These are phyloP conservation scores for Chlorella variabilis DNA, from an alignment of 163 green algal genomes.

Conservation along the genomic window DNA sequence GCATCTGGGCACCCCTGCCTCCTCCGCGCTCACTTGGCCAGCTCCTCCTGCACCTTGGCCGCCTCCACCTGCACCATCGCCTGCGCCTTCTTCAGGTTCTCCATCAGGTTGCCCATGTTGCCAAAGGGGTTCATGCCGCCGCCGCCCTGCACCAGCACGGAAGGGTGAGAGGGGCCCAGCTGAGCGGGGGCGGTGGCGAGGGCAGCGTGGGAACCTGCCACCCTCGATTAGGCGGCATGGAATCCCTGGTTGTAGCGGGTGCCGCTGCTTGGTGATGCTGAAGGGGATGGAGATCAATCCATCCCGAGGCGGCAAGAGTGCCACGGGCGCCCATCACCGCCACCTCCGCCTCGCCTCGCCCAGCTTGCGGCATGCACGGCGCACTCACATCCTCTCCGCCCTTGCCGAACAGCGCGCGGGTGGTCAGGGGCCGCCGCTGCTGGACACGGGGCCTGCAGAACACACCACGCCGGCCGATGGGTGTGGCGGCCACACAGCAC, in stretches of 20 bases:
- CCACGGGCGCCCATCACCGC: too few relatives aligned
- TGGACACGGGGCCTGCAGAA: constrained; percentile 26
- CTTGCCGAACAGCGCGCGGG: constrained; percentile 44
- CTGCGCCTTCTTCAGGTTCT: constrained; percentile 76
- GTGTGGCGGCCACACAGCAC: not conserved
- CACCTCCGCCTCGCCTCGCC: not conserved
- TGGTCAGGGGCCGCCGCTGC: constrained; percentile 8
- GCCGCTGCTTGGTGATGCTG: too few relatives aligned
- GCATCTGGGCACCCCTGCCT: not conserved
- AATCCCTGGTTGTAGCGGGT: too few relatives aligned
- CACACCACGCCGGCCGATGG: not conserved
- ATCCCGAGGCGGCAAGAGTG: too few relatives aligned
- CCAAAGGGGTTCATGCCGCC: constrained; percentile 59
- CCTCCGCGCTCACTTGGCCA: constrained; percentile 49
- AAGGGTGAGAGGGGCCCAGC: not conserved
- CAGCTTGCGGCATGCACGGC: too few relatives aligned
- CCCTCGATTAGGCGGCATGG: not conserved
- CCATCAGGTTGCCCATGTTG: constrained; percentile 75
- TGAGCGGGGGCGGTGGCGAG: not conserved
- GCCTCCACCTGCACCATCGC: constrained; percentile 63
- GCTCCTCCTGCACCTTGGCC: constrained; percentile 66
- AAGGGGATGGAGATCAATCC: too few relatives aligned
- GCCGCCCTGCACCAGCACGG: constrained; percentile 28
- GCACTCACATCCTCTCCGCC: constrained; percentile 35
- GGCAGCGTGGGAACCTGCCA: too few relatives aligned